A percentile compares a stretch with the other conserved stretches of the same genome.
Evolutionary conservation across 257 asterid species (phyloP).

Genomic region (Plectranthus barbatus): DNA sequence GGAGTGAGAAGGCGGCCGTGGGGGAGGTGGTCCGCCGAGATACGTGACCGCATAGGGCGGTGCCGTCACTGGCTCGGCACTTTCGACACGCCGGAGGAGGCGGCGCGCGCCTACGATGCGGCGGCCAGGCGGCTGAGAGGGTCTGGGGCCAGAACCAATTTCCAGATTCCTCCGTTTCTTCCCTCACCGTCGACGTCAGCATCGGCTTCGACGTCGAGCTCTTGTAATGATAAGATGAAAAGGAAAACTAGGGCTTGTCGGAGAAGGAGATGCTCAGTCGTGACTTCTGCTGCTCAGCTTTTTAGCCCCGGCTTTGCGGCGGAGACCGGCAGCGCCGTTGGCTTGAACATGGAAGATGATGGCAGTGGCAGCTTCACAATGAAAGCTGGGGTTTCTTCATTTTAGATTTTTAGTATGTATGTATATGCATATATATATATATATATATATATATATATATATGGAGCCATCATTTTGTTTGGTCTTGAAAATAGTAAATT

Average conservation of each 20-base stretch:
- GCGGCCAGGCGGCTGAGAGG: constrained; percentile 78
- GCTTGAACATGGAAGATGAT: constrained; percentile 40
- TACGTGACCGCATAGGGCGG: constrained; percentile 78
- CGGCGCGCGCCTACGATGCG: constrained; percentile 82
- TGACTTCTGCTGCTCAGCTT: constrained; percentile 51
- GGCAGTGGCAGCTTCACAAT: neutral
- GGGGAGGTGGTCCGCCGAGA: constrained; percentile 93
- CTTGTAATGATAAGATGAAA: constrained; percentile 14
- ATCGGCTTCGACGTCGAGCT: constrained; percentile 9
- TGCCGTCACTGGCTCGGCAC: constrained; percentile 92
- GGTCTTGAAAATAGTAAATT: too few relatives aligned
- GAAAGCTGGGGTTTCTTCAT: neutral
- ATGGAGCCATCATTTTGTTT: too few relatives aligned
- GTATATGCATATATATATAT: neutral
- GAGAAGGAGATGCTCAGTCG: constrained; percentile 42
- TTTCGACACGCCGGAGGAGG: constrained; percentile 82
- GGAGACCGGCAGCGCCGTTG: neutral
- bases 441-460: too few relatives aligned
- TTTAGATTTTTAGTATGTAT: neutral
- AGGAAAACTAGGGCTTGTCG: neutral
- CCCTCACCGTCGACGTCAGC: constrained; percentile 13
- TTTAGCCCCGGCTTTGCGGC: constrained; percentile 24
- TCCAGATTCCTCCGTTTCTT: constrained; percentile 40
- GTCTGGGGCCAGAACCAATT: constrained; percentile 63
- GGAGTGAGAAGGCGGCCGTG: constrained; percentile 85